Evolutionary conservation across 2,329 filamentous ascomycete species (phyloP).

Genomic region (Colletotrichum sp.): DNA sequence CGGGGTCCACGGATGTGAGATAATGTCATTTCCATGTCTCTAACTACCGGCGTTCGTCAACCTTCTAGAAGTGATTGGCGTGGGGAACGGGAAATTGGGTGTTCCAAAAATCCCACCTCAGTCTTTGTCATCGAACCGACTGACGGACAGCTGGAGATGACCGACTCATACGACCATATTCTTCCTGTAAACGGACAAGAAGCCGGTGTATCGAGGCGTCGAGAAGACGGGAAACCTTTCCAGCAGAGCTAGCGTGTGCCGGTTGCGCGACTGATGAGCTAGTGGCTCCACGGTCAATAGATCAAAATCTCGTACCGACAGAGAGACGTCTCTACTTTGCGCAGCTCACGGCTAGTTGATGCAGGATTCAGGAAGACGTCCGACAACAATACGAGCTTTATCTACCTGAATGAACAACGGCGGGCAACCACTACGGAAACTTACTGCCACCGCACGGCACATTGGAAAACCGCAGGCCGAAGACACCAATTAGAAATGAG

Average conservation of each 20-base stretch:
- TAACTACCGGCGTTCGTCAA: conserved; percentile 20
- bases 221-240: not conserved
- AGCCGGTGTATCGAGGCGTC: conserved; percentile 1
- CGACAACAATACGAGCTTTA: not conserved
- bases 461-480: not conserved
- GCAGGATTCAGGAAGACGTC: conserved; percentile 2
- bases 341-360: not conserved
- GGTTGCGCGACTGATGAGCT: not conserved
- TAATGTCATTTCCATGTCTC: conserved; percentile 22
- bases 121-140: not conserved
- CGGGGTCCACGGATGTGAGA: conserved; percentile 16
- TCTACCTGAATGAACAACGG: conserved; percentile 9
- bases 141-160: not conserved
- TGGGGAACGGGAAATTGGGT: conserved; percentile 22
- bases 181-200: not conserved
- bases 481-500: not conserved
- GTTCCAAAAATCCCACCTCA: conserved; percentile 4
- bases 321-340: not conserved
- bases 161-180: not conserved
- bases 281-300: conserved; percentile 9
- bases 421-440: not conserved
- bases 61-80: conserved; percentile 23
- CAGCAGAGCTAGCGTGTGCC: not conserved
- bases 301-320: not conserved
- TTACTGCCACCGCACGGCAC: not conserved